Percentiles rank a stretch among this genome's conserved stretches.
Conservation (phyloP, 176 grass and related monocot genomes). For the Rhipidocladum racemiflorum region DNA sequence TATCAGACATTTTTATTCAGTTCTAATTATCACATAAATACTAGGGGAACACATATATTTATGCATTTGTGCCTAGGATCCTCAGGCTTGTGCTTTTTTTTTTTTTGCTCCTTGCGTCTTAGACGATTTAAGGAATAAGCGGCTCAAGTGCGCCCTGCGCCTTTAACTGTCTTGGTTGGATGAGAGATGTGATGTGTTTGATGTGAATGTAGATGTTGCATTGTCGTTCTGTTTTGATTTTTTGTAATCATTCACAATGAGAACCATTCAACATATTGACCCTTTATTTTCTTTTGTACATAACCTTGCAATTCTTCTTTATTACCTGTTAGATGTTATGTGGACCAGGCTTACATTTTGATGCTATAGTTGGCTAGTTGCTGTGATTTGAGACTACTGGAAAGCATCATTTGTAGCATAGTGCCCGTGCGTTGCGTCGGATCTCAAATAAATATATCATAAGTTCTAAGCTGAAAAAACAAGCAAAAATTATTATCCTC, state of each 20-base stretch:
- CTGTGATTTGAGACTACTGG: neutral
- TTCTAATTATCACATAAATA: no score
- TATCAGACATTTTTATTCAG: no score
- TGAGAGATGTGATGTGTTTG: neutral
- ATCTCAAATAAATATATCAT: neutral
- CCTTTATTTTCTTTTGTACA: neutral
- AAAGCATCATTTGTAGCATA: conserved; percentile 7
- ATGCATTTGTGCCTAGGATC: no score
- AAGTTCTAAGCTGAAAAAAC: neutral
- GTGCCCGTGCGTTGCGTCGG: neutral
- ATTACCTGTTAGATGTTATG: neutral
- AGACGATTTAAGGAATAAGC: no score
- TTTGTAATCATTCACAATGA: neutral
- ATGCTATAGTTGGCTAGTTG: neutral
- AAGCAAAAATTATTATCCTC: no score
- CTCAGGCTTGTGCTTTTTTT: no score
- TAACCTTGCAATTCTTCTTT: neutral
- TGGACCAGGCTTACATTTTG: neutral
- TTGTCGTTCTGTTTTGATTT: neutral
- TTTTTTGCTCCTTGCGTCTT: no score
- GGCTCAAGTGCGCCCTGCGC: no score
- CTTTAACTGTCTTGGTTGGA: no score
- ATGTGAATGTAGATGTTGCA: neutral
- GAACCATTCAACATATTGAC: neutral
- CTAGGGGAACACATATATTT: no score